Evolutionary conservation across 2,329 filamentous ascomycete species (phyloP), one percentile per base, ranked within the genome.

Genomic region (Colletotrichum magnum): DNA sequence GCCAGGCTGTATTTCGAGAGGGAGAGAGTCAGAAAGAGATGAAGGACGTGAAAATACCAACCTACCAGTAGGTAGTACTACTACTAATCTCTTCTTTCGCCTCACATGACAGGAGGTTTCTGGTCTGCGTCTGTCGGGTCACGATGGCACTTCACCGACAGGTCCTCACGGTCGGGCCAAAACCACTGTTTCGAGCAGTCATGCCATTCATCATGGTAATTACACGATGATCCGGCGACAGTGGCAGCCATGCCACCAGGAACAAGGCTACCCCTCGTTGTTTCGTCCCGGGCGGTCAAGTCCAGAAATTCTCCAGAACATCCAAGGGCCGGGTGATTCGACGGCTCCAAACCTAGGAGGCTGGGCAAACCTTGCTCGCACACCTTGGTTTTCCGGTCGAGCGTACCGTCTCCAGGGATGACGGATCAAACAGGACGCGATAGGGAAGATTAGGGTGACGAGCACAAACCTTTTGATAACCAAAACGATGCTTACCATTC

Each of bases 101-200:
- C 36, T 68, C 51, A 57, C 59, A 58, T 63, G 58, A 64, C 39
- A 36, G n/a, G 52, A 63, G 24, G 24, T 36, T 39, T 39, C 45
- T 45, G 64, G 45, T 24, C 21, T 26, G 36, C n/a, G 58, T 56
- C 51, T 58, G 47, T 50, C 32, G 61, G 26, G 48, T 69, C 43
- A 59, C 60, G 28, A 39, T 53, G 65, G 36, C 56, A 28, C 36
- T 50, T 47, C 48, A 39, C 24, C 43, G n/a, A 51, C 16, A 32
- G 67, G 45, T 56, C 56, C 24, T 48, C 43, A 41, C 36, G 47
- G 24, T 36, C 56, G 56, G 24, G 32, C 57, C 64, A 24, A 70
- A 57, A 58, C 57, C 45, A 26, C 45, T 63, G 64, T 70, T 68
- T 68, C 68, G 68, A 68, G 57, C 57, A 26, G 43, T 68, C 58